These are phyloP conservation scores for Akanthomyces dipterigenus DNA, from an alignment of 2,329 filamentous ascomycete species.

Conservation along the genomic window DNA sequence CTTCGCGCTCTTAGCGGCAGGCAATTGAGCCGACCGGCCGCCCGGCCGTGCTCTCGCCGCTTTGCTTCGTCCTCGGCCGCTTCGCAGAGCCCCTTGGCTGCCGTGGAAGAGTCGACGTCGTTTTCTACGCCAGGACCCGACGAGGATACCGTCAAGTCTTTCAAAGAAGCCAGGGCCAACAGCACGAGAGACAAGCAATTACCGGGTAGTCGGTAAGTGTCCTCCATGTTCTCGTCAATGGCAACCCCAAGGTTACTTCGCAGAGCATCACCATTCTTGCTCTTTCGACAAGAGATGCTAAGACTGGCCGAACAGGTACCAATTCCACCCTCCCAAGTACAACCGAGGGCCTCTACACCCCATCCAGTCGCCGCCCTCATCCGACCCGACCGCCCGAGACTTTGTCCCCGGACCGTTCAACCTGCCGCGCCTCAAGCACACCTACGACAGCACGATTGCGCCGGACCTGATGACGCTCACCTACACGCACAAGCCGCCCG, in stretches of 20 bases:
- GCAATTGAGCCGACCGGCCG: conserved; percentile 21
- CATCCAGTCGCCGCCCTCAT: conserved; percentile 78
- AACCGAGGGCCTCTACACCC: conserved; percentile 90
- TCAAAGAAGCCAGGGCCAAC: conserved; percentile 31
- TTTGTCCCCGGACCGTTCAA: conserved; percentile 91
- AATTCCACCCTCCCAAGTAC: conserved; percentile 91
- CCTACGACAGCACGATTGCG: conserved; percentile 79
- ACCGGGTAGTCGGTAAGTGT: conserved; percentile 40
- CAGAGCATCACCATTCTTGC: not conserved
- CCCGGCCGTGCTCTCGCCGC: conserved; percentile 26
- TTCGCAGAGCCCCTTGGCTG: conserved; percentile 30
- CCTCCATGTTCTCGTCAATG: not conserved
- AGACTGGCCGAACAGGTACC: conserved; percentile 60
- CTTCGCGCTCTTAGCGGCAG: conserved; percentile 25
- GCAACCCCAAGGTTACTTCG: not conserved
- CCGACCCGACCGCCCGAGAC: conserved; percentile 79
- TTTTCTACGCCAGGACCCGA: conserved; percentile 37
- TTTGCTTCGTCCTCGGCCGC: conserved; percentile 41
- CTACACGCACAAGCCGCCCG: conserved; percentile 80
- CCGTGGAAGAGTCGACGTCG: conserved; percentile 46
- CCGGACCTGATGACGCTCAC: conserved; percentile 82
- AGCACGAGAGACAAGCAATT: conserved; percentile 31
- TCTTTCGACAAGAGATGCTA: not conserved
- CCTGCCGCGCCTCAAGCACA: conserved; percentile 79
- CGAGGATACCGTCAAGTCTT: conserved; percentile 31